phyloP scores from a whole-genome alignment of 2,329 filamentous ascomycete genomes.

The Penicillium sp. region DNA sequence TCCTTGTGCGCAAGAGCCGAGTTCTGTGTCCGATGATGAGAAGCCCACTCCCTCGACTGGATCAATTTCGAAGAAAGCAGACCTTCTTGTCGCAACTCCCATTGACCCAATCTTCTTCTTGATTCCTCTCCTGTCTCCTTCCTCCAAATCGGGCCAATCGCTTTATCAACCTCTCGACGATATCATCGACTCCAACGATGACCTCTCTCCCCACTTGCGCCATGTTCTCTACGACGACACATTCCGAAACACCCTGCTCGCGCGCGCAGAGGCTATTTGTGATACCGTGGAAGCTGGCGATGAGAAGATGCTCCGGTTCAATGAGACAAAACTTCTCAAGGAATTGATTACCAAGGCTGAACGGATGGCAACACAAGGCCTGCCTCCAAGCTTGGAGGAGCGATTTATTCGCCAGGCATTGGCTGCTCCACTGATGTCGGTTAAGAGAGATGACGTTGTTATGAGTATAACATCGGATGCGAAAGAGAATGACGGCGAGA shows the following conservation, averaged over 20 bases:
- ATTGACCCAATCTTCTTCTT: slow-evolving; percentile 83
- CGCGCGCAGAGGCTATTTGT: slow-evolving; percentile 69
- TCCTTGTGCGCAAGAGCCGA: slow-evolving; percentile 18
- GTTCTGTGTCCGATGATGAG: slow-evolving; percentile 11
- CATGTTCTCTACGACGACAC: slow-evolving; percentile 40
- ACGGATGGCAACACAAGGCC: slow-evolving; percentile 60
- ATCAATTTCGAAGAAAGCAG: slow-evolving; percentile 64
- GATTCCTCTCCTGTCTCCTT: slow-evolving; percentile 65
- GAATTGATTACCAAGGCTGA: slow-evolving; percentile 71
- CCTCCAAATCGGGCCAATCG: slow-evolving; percentile 41
- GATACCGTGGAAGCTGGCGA: slow-evolving; percentile 80
- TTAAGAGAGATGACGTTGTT: slow-evolving; percentile 57
- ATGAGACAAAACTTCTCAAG: slow-evolving; percentile 65
- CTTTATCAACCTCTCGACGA: slow-evolving; percentile 52
- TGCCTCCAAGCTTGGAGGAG: slow-evolving; percentile 82
- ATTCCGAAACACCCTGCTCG: slow-evolving; percentile 55
- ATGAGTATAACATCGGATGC: slow-evolving; percentile 23
- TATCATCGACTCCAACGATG: slow-evolving; percentile 47
- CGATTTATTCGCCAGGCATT: slow-evolving; percentile 75
- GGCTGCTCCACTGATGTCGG: slow-evolving; percentile 70
- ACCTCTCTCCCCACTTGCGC: slow-evolving; percentile 42
- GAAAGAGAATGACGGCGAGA: slow-evolving; percentile 22
- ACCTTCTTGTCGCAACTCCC: slow-evolving; percentile 79
- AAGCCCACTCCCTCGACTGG: slow-evolving; percentile 33
- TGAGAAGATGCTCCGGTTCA: slow-evolving; percentile 82